phyloP scores from a whole-genome alignment of 73 alveolate species.

The Symbiodinium pilosum region DNA sequence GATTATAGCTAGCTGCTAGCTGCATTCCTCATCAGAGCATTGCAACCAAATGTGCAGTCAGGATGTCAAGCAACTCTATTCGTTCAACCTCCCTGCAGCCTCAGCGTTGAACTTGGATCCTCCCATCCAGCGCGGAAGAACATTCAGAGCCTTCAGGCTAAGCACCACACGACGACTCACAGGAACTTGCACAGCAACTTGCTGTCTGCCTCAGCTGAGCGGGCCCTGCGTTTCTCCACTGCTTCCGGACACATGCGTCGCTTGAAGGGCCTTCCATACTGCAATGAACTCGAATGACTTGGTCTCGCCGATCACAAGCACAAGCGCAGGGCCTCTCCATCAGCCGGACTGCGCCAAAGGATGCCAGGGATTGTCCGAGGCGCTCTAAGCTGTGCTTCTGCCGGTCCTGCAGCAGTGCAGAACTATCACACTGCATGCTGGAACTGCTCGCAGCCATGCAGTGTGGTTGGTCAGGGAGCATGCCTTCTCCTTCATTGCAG shows the following conservation, averaged over 20 bases:
- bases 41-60: no score
- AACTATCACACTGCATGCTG: neutral
- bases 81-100: neutral
- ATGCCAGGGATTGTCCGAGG: conserved; percentile 71
- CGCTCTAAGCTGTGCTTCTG: conserved; percentile 45
- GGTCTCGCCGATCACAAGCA: no score
- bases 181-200: neutral
- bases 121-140: conserved; percentile 4
- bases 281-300: no score
- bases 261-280: conserved; percentile 52
- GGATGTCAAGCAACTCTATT: neutral
- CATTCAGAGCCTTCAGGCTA: neutral
- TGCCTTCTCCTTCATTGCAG: conserved; percentile 59
- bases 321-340: conserved; percentile 47
- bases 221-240: conserved; percentile 40
- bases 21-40: no score
- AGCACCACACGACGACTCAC: neutral
- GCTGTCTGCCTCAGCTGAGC: neutral
- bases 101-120: neutral
- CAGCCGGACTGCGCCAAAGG: conserved; percentile 72
- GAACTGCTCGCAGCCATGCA: no score
- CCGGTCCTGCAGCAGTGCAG: conserved; percentile 16
- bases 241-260: conserved; percentile 74
- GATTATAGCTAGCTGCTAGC: no score
- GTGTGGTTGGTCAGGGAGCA: no score